Evolutionary conservation across 2,329 filamentous ascomycete species (phyloP).

Genomic region (Neurospora sp.): DNA sequence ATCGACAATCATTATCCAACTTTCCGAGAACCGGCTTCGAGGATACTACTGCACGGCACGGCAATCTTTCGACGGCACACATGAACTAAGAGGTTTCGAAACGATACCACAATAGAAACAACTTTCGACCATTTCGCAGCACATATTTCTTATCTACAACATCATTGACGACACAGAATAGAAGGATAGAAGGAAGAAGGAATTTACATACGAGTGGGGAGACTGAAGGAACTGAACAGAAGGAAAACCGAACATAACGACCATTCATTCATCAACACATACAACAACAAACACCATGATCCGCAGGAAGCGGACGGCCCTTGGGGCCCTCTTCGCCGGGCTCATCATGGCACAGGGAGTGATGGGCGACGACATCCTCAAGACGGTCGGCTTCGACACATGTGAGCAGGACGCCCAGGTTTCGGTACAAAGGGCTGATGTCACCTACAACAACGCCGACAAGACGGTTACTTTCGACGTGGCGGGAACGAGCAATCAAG

Average conservation of each 20-base stretch:
- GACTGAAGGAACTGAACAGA: neutral
- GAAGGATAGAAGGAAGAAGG: neutral
- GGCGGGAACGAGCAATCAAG: constrained; percentile 59
- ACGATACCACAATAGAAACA: neutral
- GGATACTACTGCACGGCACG: neutral
- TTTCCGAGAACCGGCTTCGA: constrained; percentile 1
- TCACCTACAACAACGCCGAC: constrained; percentile 67
- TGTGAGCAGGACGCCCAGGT: constrained; percentile 62
- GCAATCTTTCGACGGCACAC: neutral
- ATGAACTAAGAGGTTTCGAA: neutral
- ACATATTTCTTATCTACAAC: neutral
- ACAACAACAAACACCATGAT: neutral
- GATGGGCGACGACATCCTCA: constrained; percentile 60
- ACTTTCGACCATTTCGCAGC: neutral
- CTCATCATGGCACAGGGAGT: constrained; percentile 28
- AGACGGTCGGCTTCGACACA: constrained; percentile 69
- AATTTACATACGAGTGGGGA: neutral
- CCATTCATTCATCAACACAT: neutral
- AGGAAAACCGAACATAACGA: neutral
- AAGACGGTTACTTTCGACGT: constrained; percentile 73
- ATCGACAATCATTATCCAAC: neutral
- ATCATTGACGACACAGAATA: neutral
- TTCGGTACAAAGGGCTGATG: constrained; percentile 61
- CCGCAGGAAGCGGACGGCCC: neutral
- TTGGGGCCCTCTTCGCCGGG: constrained; percentile 13